Base-by-base conservation (phyloP, 805 yeast genomes). In the Saccharomycopsis olivae region DNA sequence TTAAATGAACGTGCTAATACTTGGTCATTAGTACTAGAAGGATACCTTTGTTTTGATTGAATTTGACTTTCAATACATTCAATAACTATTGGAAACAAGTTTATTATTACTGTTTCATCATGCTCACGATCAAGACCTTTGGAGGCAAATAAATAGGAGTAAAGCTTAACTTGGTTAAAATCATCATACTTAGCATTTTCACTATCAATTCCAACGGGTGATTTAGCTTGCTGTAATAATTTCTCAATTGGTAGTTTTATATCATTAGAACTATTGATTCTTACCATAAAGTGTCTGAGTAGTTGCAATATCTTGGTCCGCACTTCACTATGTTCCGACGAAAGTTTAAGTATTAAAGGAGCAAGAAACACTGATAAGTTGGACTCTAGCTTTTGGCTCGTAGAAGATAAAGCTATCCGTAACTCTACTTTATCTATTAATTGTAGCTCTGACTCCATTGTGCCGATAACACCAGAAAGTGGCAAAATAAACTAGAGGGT, bases 361-460 rank as follows among this genome's bases (percentile, higher is more conserved):
- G 85, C 68, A 32, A 89, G 64, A 52, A 80, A 89, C 1, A 71
- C 58, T 9, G 66, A 65, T 30, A 92, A 55, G 4, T 78, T 59
- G 2, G 68, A 53, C 52, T 81, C 78, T 40, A 87, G 69, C 51
- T 80, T 81, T 2, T 59, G 66, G 35, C 78, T 81, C 0, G 78
- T 64, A 36, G 71, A 73, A 0, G 96, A 84, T 31, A 89, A 61
- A 1, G 94, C 89, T 15, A 89, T 65, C 29, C 85, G 65, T 36
- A 88, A 69, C 56, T 88, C 96, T 1, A 84, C 96, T 53, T 78
- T 81, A 51, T 78, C 76, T 29, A 84, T 68, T 41, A 83, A 59
- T 1, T 70, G 65, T 35, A 77, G 57, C 51, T 84, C 94, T 28
- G 68, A 60, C 30, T 59, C 66, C 47, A 46, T 43, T 6, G 8